Percentiles rank a stretch among this genome's conserved stretches.
Evolutionary conservation across 495 filamentous ascomycete species (phyloP).

Genomic region (Hypoxylon lienhwacheense): DNA sequence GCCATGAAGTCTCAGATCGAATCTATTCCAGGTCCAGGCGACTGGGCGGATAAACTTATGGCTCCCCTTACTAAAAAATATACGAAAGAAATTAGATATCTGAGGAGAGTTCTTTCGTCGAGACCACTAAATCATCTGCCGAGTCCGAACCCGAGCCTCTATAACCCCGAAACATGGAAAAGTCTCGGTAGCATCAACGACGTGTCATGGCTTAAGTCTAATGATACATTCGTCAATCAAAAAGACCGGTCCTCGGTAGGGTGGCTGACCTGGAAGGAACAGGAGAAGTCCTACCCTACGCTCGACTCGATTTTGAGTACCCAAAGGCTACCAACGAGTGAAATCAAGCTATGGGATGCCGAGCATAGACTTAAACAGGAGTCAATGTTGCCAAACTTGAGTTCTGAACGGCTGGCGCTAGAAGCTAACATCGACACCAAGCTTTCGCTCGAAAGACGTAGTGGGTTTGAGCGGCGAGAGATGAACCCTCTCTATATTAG

Average conservation of each 20-base stretch:
- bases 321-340: not conserved
- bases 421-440: conserved; percentile 16
- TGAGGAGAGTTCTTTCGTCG: not conserved
- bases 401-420: conserved; percentile 2
- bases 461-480: not conserved
- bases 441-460: conserved; percentile 23
- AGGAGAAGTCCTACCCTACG: conserved; percentile 25
- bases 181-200: not conserved
- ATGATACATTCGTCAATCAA: not conserved
- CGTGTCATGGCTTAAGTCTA: not conserved
- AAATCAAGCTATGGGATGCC: conserved; percentile 25
- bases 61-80: not conserved
- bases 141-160: not conserved
- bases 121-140: conserved; percentile 6
- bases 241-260: conserved; percentile 5
- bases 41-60: conserved; percentile 20
- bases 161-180: conserved; percentile 25
- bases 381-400: not conserved
- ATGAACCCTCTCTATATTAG: not conserved
- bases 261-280: conserved; percentile 21
- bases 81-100: not conserved
- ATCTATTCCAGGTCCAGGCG: not conserved
- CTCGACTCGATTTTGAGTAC: conserved; percentile 14
- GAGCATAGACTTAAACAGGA: conserved; percentile 15
- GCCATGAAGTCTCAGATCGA: conserved; percentile 5